Evolutionary conservation across 2,329 filamentous ascomycete species (phyloP).

Genomic region (Hypoxylon sp.): DNA sequence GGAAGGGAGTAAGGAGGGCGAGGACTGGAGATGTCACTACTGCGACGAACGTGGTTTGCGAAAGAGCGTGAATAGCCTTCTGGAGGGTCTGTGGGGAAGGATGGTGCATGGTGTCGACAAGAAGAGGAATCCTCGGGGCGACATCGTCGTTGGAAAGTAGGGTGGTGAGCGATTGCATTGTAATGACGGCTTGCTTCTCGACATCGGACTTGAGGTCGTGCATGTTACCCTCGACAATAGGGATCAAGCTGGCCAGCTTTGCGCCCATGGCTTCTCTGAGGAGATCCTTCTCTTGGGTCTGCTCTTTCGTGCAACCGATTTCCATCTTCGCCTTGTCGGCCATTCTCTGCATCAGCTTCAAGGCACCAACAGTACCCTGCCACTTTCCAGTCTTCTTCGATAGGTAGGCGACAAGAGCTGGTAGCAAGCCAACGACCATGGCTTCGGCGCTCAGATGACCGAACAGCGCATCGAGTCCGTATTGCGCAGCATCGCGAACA

Average conservation of each 20-base stretch:
- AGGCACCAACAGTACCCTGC: conserved; percentile 93
- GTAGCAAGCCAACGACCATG: conserved; percentile 85
- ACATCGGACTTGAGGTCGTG: conserved; percentile 94
- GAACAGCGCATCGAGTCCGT: conserved; percentile 92
- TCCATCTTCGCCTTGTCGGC: conserved; percentile 93
- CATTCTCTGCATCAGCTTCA: conserved; percentile 89
- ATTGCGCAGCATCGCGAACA: conserved; percentile 92
- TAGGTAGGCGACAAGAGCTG: conserved; percentile 81
- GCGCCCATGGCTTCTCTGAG: conserved; percentile 92
- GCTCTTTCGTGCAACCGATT: conserved; percentile 82
- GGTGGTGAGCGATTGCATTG: conserved; percentile 91
- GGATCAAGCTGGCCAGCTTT: conserved; percentile 88
- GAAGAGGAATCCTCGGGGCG: conserved; percentile 87
- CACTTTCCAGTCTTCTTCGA: conserved; percentile 91
- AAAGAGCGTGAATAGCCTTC: conserved; percentile 96
- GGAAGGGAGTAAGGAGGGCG: conserved; percentile 91
- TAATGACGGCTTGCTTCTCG: conserved; percentile 89
- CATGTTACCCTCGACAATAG: conserved; percentile 92
- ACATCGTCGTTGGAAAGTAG: conserved; percentile 98
- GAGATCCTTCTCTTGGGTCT: conserved; percentile 89
- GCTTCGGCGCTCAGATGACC: conserved; percentile 84
- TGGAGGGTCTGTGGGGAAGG: conserved; percentile 89
- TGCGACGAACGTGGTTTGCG: conserved; percentile 98
- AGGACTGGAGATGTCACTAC: conserved; percentile 96
- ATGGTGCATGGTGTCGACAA: conserved; percentile 96